These are phyloP conservation scores for Pseudopithomyces maydicus DNA, from an alignment of 2,329 filamentous ascomycete species.

Conservation along the genomic window DNA sequence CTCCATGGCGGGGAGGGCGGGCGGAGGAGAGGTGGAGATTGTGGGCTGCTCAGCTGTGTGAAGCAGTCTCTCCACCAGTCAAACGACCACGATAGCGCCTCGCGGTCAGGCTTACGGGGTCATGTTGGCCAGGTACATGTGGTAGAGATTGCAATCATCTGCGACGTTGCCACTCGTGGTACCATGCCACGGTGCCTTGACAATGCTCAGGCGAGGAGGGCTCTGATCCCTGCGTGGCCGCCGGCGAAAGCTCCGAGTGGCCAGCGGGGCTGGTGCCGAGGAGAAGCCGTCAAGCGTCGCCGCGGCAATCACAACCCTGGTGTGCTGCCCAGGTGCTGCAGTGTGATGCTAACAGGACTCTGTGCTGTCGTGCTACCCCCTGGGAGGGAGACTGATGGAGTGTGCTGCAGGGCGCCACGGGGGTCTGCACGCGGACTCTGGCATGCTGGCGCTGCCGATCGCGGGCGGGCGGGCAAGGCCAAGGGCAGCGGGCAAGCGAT, in stretches of 20 bases:
- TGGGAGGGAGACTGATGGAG: conserved; percentile 13
- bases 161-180: conserved; percentile 5
- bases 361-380: conserved; percentile 23
- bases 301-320: conserved; percentile 11
- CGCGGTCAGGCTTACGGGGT: background rate
- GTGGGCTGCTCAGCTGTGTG: conserved; percentile 28
- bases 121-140: background rate
- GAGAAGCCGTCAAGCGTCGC: conserved; percentile 6
- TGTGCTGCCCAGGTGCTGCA: conserved; percentile 10
- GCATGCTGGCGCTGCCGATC: conserved; percentile 7
- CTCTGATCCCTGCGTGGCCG: conserved; percentile 8
- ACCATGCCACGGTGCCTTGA: conserved; percentile 7
- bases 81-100: background rate
- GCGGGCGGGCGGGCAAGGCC: too few species aligned
- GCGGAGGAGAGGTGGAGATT: background rate
- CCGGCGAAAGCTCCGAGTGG: conserved; percentile 20
- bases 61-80: conserved; percentile 16
- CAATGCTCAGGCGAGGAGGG: background rate
- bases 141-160: background rate
- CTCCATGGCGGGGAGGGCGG: background rate
- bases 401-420: conserved; percentile 6
- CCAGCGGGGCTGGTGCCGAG: conserved; percentile 10
- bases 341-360: conserved; percentile 24
- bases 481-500: too few species aligned
- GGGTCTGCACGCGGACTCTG: conserved; percentile 6